These are phyloP conservation scores for Antrodiella citrinella DNA, from an alignment of 768 basidiomycete genomes.

Conservation along the genomic window DNA sequence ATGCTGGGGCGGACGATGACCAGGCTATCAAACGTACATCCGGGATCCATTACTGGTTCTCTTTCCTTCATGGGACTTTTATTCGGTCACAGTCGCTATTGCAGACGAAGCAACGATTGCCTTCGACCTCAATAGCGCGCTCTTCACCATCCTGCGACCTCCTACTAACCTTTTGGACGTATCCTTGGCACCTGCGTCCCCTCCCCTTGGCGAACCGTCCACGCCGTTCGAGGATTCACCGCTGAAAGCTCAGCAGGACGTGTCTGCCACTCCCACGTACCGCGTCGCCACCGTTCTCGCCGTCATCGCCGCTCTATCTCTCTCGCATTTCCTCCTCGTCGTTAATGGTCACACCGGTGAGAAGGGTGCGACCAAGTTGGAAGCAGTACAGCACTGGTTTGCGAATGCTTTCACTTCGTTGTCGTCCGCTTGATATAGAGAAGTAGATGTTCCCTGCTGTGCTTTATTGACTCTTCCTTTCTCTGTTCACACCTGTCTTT, in stretches of 20 bases:
- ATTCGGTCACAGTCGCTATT: conserved; percentile 13
- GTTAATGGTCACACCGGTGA: conserved; percentile 22
- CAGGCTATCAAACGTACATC: conserved; percentile 23
- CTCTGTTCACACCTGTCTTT: too few species aligned
- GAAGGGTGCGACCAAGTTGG: conserved; percentile 15
- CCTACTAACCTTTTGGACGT: conserved; percentile 10
- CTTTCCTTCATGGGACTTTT: not conserved
- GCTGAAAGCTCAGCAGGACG: not conserved
- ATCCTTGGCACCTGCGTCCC: conserved; percentile 5
- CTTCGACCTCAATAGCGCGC: conserved; percentile 26
- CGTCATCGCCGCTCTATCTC: conserved; percentile 22
- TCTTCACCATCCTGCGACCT: conserved; percentile 20
- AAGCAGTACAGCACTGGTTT: conserved; percentile 15
- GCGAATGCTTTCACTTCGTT: not conserved
- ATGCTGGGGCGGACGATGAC: conserved; percentile 27
- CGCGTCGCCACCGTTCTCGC: conserved; percentile 16
- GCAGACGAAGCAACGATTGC: conserved; percentile 26
- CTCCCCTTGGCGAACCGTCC: conserved; percentile 11
- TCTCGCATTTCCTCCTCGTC: conserved; percentile 23
- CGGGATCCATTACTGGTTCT: not conserved
- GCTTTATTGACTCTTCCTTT: too few species aligned
- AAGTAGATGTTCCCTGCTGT: too few species aligned
- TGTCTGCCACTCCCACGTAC: not conserved
- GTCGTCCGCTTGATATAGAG: too few species aligned
- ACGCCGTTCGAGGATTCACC: not conserved